Conservation (phyloP, 1,284 basidiomycete species). For the Mycosarcoma mackinlayi region DNA sequence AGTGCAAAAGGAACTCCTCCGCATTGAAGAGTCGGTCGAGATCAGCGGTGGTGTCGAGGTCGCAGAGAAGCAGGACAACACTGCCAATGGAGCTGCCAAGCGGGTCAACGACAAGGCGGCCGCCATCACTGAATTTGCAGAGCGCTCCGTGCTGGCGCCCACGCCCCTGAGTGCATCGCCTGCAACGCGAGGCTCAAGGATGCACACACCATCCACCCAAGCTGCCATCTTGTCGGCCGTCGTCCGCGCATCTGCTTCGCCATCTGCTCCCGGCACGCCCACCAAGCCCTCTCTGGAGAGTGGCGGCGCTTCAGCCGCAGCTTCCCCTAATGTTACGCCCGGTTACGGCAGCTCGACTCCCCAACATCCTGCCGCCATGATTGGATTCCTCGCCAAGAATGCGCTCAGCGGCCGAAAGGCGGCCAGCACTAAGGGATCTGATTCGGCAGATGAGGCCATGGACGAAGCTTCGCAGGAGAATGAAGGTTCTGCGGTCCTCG, state of each 20-base stretch:
- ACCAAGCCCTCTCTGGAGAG: conserved; percentile 8
- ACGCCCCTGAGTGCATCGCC: conserved; percentile 48
- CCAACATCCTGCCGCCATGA: conserved; percentile 36
- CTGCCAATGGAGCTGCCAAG: not conserved
- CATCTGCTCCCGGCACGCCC: conserved; percentile 33
- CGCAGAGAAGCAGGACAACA: not conserved
- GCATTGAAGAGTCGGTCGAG: conserved; percentile 47
- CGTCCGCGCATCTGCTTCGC: conserved; percentile 42
- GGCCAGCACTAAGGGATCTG: not conserved
- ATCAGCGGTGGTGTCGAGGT: conserved; percentile 22
- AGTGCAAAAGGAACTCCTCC: conserved; percentile 50
- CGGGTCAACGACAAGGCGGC: not conserved
- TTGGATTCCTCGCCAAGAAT: conserved; percentile 47
- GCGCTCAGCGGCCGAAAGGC: conserved; percentile 26
- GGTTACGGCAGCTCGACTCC: conserved; percentile 14
- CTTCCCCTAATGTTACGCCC: conserved; percentile 16
- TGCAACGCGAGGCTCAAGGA: conserved; percentile 19
- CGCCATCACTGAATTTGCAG: conserved; percentile 9
- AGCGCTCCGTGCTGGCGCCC: conserved; percentile 11
- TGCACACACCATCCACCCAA: conserved; percentile 35
- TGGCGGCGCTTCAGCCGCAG: conserved; percentile 1
- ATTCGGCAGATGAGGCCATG: conserved; percentile 21
- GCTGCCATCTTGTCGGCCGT: conserved; percentile 49
- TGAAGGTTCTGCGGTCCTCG: conserved; percentile 34
- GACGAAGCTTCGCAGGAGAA: conserved; percentile 22